Evolutionary conservation across 2,329 filamentous ascomycete species (phyloP).

Genomic region (Fusarium paranaense): DNA sequence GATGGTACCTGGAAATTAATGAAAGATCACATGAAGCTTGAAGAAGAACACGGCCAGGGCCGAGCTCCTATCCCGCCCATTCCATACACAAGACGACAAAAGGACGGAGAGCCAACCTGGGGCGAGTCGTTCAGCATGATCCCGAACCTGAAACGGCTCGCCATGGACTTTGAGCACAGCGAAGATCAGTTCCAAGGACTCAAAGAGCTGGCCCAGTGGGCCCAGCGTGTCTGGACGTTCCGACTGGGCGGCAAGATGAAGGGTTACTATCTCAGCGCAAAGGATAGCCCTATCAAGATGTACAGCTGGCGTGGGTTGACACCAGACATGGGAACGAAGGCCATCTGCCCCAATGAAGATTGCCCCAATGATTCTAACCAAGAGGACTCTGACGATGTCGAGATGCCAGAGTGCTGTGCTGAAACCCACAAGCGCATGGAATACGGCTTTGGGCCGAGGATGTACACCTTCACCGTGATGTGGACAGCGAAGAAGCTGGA

Average conservation of each 20-base stretch:
- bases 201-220: constrained; percentile 16
- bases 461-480: constrained; percentile 24
- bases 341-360: neutral
- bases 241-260: constrained; percentile 25
- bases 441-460: constrained; percentile 5
- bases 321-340: neutral
- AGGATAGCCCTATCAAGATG: constrained; percentile 11
- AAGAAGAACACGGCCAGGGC: neutral
- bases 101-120: neutral
- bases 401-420: neutral
- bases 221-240: constrained; percentile 28
- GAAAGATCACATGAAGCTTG: constrained; percentile 18
- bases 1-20: neutral
- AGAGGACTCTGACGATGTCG: neutral
- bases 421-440: neutral
- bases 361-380: neutral
- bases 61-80: constrained; percentile 17
- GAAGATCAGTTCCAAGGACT: constrained; percentile 5
- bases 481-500: constrained; percentile 22
- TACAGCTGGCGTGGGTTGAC: neutral
- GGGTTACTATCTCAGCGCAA: constrained; percentile 22
- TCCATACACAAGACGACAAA: neutral
- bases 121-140: constrained; percentile 9
- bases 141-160: constrained; percentile 15
- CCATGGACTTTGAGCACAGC: constrained; percentile 18